Conservation (phyloP, 495 filamentous ascomycete species). For the Podospora pseudopauciseta region DNA sequence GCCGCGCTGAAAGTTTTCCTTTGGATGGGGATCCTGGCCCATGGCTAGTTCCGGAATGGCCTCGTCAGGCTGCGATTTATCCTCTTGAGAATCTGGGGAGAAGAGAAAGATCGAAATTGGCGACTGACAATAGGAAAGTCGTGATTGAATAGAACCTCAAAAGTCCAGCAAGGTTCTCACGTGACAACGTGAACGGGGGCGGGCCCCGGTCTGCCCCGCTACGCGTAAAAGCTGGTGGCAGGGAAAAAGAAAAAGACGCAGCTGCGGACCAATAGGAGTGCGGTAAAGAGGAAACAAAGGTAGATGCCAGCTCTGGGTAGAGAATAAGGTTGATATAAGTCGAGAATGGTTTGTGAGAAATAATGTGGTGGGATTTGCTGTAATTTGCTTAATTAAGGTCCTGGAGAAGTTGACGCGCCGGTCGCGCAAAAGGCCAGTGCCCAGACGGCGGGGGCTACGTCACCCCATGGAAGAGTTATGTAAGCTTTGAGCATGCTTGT, state of each 20-base stretch:
- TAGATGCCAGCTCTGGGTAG: neutral
- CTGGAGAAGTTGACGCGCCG: slow-evolving; percentile 16
- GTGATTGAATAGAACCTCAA: neutral
- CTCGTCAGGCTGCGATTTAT: neutral
- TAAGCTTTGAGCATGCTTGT: neutral
- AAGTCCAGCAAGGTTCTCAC: neutral
- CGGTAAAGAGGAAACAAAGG: neutral
- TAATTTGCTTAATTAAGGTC: neutral
- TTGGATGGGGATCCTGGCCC: neutral
- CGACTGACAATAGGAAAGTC: neutral
- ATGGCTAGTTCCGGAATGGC: neutral
- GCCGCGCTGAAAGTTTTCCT: neutral
- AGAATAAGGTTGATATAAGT: neutral
- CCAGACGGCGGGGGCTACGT: slow-evolving; percentile 7
- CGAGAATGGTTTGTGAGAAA: neutral
- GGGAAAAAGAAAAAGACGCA: neutral
- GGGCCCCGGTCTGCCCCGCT: neutral
- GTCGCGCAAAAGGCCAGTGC: no score
- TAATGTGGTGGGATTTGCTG: slow-evolving; percentile 5
- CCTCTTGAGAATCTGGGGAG: neutral
- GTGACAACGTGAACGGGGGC: slow-evolving; percentile 1
- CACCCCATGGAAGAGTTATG: neutral
- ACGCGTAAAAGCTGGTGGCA: neutral
- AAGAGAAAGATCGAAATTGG: neutral
- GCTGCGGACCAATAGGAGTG: neutral